Conservation (phyloP, 2,329 filamentous ascomycete species). For the Claviceps capensis region DNA sequence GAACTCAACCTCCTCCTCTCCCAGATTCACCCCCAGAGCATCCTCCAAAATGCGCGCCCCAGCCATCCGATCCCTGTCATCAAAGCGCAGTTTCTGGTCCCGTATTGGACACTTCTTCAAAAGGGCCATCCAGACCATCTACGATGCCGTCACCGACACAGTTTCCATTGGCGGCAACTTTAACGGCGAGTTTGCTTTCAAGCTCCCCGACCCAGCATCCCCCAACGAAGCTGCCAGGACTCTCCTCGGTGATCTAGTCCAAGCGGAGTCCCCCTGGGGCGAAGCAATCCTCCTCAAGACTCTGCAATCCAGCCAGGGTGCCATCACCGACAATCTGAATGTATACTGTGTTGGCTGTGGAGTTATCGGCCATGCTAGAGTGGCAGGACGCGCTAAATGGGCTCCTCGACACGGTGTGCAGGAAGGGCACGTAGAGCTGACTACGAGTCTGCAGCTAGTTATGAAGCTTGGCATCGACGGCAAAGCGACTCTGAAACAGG, state of each 20-base stretch:
- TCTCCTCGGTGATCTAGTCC: neutral
- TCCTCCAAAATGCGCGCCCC: neutral
- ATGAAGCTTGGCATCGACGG: slow-evolving; percentile 18
- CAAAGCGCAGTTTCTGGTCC: slow-evolving; percentile 5
- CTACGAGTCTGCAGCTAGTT: neutral
- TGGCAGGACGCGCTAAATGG: slow-evolving; percentile 5
- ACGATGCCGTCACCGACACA: slow-evolving; percentile 1
- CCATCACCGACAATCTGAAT: neutral
- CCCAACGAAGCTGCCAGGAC: neutral
- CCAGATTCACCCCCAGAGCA: neutral
- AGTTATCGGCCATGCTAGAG: neutral
- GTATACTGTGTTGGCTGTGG: slow-evolving; percentile 6
- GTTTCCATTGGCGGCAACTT: slow-evolving; percentile 6
- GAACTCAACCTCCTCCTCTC: neutral
- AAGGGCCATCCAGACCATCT: neutral
- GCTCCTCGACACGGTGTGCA: slow-evolving; percentile 8
- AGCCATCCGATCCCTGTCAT: slow-evolving; percentile 1
- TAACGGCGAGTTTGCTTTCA: slow-evolving; percentile 9
- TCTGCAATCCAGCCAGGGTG: neutral
- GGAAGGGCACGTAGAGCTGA: slow-evolving; percentile 9
- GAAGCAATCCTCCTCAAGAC: slow-evolving; percentile 2
- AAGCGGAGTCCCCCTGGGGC: slow-evolving; percentile 3
- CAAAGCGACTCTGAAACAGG: slow-evolving; percentile 9
- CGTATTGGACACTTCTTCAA: neutral
- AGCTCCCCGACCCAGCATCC: slow-evolving; percentile 9